Conservation (phyloP, 1,284 basidiomycete species). For the Cystobasidium sp. region DNA sequence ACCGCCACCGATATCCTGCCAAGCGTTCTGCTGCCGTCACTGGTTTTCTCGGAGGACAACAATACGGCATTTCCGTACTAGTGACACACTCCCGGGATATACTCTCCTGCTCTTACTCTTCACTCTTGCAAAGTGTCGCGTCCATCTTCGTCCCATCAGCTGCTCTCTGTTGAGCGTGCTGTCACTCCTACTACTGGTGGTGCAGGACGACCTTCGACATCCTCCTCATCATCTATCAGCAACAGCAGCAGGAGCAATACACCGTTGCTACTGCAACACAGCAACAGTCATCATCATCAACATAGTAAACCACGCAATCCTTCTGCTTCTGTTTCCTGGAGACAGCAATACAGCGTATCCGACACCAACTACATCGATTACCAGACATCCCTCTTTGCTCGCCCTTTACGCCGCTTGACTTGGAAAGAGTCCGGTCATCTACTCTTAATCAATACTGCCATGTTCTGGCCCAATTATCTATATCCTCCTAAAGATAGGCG, state of each 20-base stretch:
- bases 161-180: conserved; percentile 8
- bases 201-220: neutral
- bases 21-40: neutral
- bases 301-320: neutral
- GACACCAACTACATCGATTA: conserved; percentile 2
- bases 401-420: conserved; percentile 11
- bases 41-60: neutral
- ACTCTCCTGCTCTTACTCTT: neutral
- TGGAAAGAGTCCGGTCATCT: conserved; percentile 17
- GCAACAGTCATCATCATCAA: conserved; percentile 12
- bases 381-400: conserved; percentile 6
- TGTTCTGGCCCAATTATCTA: conserved; percentile 43
- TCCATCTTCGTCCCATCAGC: neutral
- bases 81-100: neutral
- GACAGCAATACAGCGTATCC: conserved; percentile 21
- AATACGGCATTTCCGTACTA: too few species aligned
- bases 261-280: neutral
- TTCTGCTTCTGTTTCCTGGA: neutral
- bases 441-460: conserved; percentile 21
- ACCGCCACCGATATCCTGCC: neutral
- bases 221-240: conserved; percentile 1
- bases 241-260: conserved; percentile 6
- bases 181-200: neutral
- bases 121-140: neutral
- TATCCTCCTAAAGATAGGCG: conserved; percentile 9